These are phyloP conservation scores for Alternaria sp. DNA, from an alignment of 2,329 filamentous ascomycete genomes.

Conservation along the genomic window DNA sequence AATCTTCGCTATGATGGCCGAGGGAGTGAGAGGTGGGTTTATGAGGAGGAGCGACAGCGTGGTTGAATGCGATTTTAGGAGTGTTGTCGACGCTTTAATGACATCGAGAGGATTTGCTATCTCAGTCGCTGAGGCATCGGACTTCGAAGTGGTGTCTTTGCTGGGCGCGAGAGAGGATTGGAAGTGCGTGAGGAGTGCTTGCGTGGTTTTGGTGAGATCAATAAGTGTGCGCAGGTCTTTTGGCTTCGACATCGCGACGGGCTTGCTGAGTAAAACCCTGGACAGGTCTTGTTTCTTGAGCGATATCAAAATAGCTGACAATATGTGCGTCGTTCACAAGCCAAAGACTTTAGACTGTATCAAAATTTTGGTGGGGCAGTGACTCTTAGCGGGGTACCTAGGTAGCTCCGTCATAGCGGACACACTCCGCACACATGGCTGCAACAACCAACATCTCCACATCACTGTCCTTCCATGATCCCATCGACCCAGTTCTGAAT, in stretches of 20 bases:
- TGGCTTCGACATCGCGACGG: conserved; percentile 29
- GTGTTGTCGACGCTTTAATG: conserved; percentile 73
- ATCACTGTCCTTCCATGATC: neutral
- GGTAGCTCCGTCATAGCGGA: neutral
- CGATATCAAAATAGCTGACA: neutral
- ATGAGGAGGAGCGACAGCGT: conserved; percentile 88
- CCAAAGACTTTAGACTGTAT: conserved; percentile 1
- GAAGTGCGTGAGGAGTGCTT: conserved; percentile 48
- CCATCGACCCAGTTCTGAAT: neutral
- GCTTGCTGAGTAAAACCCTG: too few relatives aligned
- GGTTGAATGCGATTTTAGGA: conserved; percentile 83
- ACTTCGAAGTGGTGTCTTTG: conserved; percentile 3
- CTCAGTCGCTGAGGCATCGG: conserved; percentile 29
- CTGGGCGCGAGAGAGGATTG: conserved; percentile 44
- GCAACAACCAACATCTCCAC: neutral
- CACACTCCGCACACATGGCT: neutral
- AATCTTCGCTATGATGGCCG: conserved; percentile 75
- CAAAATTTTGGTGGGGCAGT: conserved; percentile 19
- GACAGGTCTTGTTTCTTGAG: neutral
- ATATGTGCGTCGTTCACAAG: neutral
- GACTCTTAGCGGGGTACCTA: conserved; percentile 10
- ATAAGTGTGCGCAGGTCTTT: conserved; percentile 42
- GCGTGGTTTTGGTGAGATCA: conserved; percentile 47
- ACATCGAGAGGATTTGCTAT: conserved; percentile 65
- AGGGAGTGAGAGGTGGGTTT: conserved; percentile 84